phyloP scores from a whole-genome alignment of 2,329 filamentous ascomycete genomes.

The Stemphylium vesicarium region DNA sequence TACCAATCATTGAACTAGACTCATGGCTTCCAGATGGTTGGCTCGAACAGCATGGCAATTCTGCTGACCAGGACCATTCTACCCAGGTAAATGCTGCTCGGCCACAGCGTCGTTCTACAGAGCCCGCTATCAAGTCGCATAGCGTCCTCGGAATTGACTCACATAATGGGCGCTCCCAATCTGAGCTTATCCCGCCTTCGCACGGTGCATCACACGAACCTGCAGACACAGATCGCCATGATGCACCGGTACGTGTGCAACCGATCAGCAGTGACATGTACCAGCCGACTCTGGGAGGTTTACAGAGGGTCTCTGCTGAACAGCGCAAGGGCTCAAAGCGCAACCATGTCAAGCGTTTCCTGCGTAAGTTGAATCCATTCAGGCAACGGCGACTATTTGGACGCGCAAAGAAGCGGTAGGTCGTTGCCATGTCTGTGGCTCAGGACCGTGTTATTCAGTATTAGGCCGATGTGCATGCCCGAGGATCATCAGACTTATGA shows the following conservation, averaged over 20 bases:
- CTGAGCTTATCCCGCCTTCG: background rate
- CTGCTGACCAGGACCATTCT: background rate
- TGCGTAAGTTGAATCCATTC: slow-evolving; percentile 1
- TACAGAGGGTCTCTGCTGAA: slow-evolving; percentile 3
- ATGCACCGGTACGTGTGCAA: background rate
- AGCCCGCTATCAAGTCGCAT: background rate
- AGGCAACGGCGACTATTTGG: background rate
- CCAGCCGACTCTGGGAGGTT: slow-evolving; percentile 12
- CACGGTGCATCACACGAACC: background rate
- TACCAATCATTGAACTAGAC: slow-evolving; percentile 9
- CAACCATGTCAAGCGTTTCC: slow-evolving; percentile 5
- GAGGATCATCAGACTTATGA: too few species aligned
- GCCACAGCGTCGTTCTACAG: background rate
- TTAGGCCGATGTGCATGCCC: too few species aligned
- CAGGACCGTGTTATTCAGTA: too few species aligned
- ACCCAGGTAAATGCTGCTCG: background rate
- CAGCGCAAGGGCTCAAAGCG: slow-evolving; percentile 4
- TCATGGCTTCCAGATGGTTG: background rate
- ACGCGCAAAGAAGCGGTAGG: background rate
- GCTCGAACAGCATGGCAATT: background rate
- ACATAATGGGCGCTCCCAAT: background rate
- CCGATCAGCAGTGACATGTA: slow-evolving; percentile 12
- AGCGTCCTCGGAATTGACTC: background rate
- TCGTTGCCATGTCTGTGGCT: background rate
- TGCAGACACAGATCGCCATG: background rate